Evolutionary conservation across 73 alveolate genomes (phyloP).

Genomic region (Urostyla sp.): DNA sequence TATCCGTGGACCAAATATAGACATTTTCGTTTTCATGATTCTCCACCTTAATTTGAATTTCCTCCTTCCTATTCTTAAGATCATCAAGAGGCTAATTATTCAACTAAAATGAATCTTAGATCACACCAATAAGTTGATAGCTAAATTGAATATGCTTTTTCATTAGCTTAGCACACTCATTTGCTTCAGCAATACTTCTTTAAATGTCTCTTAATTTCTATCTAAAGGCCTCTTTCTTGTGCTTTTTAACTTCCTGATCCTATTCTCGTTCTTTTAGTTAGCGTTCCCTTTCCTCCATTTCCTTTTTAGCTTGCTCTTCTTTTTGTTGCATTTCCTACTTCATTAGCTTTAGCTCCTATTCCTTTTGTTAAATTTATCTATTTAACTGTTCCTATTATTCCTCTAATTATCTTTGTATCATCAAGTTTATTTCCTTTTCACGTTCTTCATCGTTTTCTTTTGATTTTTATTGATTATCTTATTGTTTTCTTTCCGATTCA

Average conservation of each 20-base stretch:
- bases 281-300: conserved; percentile 45
- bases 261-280: conserved; percentile 67
- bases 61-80: conserved; percentile 43
- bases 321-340: conserved; percentile 39
- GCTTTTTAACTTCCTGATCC: conserved; percentile 56
- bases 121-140: conserved; percentile 5
- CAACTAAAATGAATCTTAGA: conserved; percentile 20
- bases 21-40: conserved; percentile 91
- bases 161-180: conserved; percentile 38
- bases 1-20: conserved; percentile 89
- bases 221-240: conserved; percentile 64
- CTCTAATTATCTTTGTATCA: too few species aligned
- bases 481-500: too few species aligned
- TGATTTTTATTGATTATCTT: neutral
- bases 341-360: too few species aligned
- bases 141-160: conserved; percentile 25
- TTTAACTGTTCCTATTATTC: too few species aligned
- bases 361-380: too few species aligned
- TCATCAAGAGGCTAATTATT: conserved; percentile 40
- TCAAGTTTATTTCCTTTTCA: too few species aligned
- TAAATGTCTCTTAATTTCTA: conserved; percentile 63
- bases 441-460: neutral
- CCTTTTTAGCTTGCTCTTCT: conserved; percentile 60
- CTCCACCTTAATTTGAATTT: conserved; percentile 70
- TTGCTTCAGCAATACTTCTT: conserved; percentile 53